Evolutionary conservation across 83 land plant species (phyloP).

Genomic region (Isoetes engelmannii): DNA sequence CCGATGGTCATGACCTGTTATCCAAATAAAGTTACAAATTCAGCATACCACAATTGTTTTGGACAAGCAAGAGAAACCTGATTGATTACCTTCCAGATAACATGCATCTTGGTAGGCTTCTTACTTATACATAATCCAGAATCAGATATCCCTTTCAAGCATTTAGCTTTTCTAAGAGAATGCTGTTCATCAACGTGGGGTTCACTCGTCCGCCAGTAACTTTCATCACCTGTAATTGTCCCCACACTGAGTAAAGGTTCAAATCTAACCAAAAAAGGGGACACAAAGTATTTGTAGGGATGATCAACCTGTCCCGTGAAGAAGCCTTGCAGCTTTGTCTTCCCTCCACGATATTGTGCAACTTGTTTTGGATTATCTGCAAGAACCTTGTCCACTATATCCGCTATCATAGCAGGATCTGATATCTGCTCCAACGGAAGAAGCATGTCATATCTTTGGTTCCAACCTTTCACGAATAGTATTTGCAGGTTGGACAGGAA

Average conservation of each 20-base stretch:
- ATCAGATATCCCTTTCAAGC: constrained; percentile 5
- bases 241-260: no score
- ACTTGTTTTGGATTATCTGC: constrained; percentile 79
- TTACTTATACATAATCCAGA: no score
- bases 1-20: no score
- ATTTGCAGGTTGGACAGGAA: no score
- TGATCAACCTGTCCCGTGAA: constrained; percentile 84
- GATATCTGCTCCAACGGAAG: constrained; percentile 27
- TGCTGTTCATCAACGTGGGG: constrained; percentile 59
- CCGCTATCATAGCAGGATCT: constrained; percentile 42
- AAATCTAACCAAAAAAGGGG: constrained; percentile 3
- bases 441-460: no score
- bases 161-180: constrained; percentile 59
- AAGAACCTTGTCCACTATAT: constrained; percentile 63
- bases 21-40: no score
- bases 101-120: no score
- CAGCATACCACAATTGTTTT: no score
- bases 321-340: constrained; percentile 83
- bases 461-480: no score
- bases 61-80: no score
- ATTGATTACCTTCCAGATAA: no score
- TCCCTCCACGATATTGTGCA: constrained; percentile 79
- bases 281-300: neutral
- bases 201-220: constrained; percentile 70
- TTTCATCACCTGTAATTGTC: constrained; percentile 57